A percentile compares a stretch with the other conserved stretches of the same genome.
These are phyloP conservation scores for Pythium scleroteichum DNA, from an alignment of 352 stramenopile species.

Conservation along the genomic window DNA sequence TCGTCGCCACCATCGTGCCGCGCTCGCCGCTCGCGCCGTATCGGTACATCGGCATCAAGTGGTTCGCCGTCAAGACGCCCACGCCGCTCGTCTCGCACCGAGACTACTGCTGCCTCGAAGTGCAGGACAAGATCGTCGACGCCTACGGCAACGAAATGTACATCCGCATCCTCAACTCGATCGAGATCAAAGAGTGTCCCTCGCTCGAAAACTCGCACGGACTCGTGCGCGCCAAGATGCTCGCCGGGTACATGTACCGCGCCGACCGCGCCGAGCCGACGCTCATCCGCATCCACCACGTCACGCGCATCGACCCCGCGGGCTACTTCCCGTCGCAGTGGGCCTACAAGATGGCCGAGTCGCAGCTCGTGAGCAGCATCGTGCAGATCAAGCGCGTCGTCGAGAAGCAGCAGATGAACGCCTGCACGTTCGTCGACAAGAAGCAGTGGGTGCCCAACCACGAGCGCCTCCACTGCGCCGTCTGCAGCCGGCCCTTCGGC, in stretches of 20 bases:
- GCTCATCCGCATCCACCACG: slow-evolving; percentile 76
- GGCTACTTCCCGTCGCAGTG: slow-evolving; percentile 83
- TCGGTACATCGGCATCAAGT: slow-evolving; percentile 88
- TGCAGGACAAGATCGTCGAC: slow-evolving; percentile 86
- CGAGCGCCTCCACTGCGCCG: slow-evolving; percentile 64
- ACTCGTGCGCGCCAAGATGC: slow-evolving; percentile 81
- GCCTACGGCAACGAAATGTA: slow-evolving; percentile 85
- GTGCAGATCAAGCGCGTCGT: slow-evolving; percentile 80
- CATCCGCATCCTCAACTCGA: slow-evolving; percentile 78
- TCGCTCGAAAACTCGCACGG: slow-evolving; percentile 85
- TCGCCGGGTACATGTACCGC: slow-evolving; percentile 80
- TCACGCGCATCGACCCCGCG: slow-evolving; percentile 67
- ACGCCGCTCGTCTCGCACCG: slow-evolving; percentile 80
- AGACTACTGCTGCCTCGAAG: slow-evolving; percentile 86
- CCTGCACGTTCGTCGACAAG: slow-evolving; percentile 83
- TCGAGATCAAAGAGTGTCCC: slow-evolving; percentile 79
- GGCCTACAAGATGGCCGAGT: slow-evolving; percentile 83
- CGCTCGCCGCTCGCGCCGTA: slow-evolving; percentile 68
- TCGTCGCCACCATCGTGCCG: slow-evolving; percentile 78
- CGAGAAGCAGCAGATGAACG: slow-evolving; percentile 87
- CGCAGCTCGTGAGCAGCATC: slow-evolving; percentile 74
- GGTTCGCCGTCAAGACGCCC: slow-evolving; percentile 82
- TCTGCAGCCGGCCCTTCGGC: slow-evolving; percentile 73
- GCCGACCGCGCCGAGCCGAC: slow-evolving; percentile 66
- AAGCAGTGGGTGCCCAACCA: slow-evolving; percentile 81